A percentile compares a stretch with the other conserved stretches of the same genome.
These are phyloP conservation scores for Colletotrichum godetiae DNA, from an alignment of 2,329 filamentous ascomycete species.

Conservation along the genomic window DNA sequence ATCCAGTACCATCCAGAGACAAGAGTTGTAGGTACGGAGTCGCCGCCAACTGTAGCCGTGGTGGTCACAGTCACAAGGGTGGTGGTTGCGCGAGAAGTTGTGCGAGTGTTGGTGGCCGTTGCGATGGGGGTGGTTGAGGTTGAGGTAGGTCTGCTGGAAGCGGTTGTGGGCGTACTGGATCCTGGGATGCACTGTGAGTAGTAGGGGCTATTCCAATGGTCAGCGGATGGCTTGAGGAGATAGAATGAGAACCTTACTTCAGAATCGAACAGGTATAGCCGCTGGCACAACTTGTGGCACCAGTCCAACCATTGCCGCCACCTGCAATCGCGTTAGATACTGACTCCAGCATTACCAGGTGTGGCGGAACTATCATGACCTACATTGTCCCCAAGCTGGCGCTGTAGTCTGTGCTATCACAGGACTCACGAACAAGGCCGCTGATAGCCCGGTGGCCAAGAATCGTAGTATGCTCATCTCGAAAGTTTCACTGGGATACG, in stretches of 20 bases:
- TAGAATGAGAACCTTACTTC: conserved; percentile 9
- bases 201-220: conserved; percentile 12
- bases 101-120: conserved; percentile 4
- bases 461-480: conserved; percentile 2
- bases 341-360: background rate
- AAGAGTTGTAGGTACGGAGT: conserved; percentile 49
- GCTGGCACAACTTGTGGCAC: conserved; percentile 24
- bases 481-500: background rate
- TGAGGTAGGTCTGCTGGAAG: conserved; percentile 3
- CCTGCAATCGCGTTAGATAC: conserved; percentile 9
- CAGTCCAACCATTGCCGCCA: conserved; percentile 29
- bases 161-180: conserved; percentile 5
- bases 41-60: conserved; percentile 14
- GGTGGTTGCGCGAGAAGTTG: conserved; percentile 21
- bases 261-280: conserved; percentile 32
- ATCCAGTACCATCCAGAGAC: conserved; percentile 67
- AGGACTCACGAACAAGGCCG: background rate
- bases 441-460: conserved; percentile 3
- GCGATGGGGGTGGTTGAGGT: conserved; percentile 7
- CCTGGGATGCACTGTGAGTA: conserved; percentile 33
- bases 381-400: conserved; percentile 31
- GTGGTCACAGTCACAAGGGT: conserved; percentile 23
- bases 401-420: conserved; percentile 18
- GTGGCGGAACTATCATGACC: background rate
- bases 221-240: background rate